Evolutionary conservation across 768 basidiomycete species (phyloP).

Genomic region (Lactifluus subvellereus): DNA sequence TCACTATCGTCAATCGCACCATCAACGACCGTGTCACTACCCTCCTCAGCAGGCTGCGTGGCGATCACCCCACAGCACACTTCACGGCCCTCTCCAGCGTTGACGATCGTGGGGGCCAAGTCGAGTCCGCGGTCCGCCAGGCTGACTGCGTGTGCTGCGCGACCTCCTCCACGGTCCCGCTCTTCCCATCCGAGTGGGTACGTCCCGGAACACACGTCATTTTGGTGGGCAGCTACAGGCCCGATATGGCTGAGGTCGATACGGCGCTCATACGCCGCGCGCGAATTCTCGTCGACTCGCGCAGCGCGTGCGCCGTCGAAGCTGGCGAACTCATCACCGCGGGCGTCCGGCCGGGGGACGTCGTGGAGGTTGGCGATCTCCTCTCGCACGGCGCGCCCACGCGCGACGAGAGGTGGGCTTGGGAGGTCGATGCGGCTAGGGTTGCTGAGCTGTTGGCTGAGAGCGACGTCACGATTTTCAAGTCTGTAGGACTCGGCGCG

Average conservation of each 20-base stretch:
- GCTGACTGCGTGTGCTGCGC: slow-evolving; percentile 69
- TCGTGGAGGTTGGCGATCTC: slow-evolving; percentile 65
- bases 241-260: slow-evolving; percentile 75
- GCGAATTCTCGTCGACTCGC: slow-evolving; percentile 68
- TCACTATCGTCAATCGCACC: slow-evolving; percentile 62
- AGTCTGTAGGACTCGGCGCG: slow-evolving; percentile 81
- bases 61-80: slow-evolving; percentile 27
- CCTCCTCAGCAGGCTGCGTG: slow-evolving; percentile 33
- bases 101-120: slow-evolving; percentile 8
- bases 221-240: slow-evolving; percentile 78
- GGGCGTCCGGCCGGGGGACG: slow-evolving; percentile 31
- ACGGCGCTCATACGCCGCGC: slow-evolving; percentile 50
- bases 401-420: slow-evolving; percentile 7
- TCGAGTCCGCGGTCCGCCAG: slow-evolving; percentile 33
- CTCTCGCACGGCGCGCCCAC: slow-evolving; percentile 32
- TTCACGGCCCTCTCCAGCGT: slow-evolving; percentile 16
- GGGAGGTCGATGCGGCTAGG: slow-evolving; percentile 14
- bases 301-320: slow-evolving; percentile 61
- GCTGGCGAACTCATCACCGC: slow-evolving; percentile 78
- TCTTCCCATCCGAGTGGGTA: slow-evolving; percentile 67
- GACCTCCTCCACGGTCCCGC: slow-evolving; percentile 61
- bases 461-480: slow-evolving; percentile 66
- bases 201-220: slow-evolving; percentile 60
- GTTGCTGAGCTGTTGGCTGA: slow-evolving; percentile 22
- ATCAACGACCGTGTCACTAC: slow-evolving; percentile 41